Conservation (phyloP, 202 grass and related monocot species). For the Elaeis oleifera region DNA sequence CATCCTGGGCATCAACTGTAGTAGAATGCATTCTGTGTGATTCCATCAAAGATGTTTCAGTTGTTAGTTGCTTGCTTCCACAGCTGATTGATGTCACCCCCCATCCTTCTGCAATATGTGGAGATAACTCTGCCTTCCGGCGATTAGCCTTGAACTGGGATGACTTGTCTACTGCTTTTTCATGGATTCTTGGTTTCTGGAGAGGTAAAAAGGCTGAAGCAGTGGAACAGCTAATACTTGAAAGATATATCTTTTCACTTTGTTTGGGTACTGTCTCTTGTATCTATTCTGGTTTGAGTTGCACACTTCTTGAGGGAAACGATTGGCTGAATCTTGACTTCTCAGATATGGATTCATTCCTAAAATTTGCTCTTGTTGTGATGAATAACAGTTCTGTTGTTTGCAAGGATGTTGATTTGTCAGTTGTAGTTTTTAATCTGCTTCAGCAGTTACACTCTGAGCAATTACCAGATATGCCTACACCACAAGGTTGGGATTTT, state of each 20-base stretch:
- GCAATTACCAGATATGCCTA: slow-evolving; percentile 32
- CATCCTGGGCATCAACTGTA: slow-evolving; percentile 57
- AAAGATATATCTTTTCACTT: slow-evolving; percentile 78
- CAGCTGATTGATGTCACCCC: slow-evolving; percentile 74
- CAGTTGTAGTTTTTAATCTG: slow-evolving; percentile 40
- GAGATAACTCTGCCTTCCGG: slow-evolving; percentile 38
- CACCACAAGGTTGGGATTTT: slow-evolving; percentile 55
- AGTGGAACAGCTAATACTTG: slow-evolving; percentile 66
- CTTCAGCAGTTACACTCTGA: slow-evolving; percentile 50
- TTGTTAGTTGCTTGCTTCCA: slow-evolving; percentile 44
- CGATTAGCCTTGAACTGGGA: slow-evolving; percentile 46
- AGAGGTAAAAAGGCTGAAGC: slow-evolving; percentile 48
- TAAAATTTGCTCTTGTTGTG: slow-evolving; percentile 52
- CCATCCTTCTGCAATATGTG: slow-evolving; percentile 34
- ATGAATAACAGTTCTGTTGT: slow-evolving; percentile 21
- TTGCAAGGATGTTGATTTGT: slow-evolving; percentile 37
- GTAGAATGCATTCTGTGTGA: slow-evolving; percentile 39
- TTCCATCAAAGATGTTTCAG: slow-evolving; percentile 43
- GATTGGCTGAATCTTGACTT: slow-evolving; percentile 48
- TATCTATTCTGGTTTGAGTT: slow-evolving; percentile 30
- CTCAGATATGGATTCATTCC: slow-evolving; percentile 41
- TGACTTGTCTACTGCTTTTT: slow-evolving; percentile 41
- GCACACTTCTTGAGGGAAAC: slow-evolving; percentile 26
- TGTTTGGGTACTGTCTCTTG: slow-evolving; percentile 63
- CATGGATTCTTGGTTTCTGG: slow-evolving; percentile 69